These are phyloP conservation scores for Tilletiopsis washingtonensis DNA, from an alignment of 1,284 basidiomycete species.

Conservation along the genomic window DNA sequence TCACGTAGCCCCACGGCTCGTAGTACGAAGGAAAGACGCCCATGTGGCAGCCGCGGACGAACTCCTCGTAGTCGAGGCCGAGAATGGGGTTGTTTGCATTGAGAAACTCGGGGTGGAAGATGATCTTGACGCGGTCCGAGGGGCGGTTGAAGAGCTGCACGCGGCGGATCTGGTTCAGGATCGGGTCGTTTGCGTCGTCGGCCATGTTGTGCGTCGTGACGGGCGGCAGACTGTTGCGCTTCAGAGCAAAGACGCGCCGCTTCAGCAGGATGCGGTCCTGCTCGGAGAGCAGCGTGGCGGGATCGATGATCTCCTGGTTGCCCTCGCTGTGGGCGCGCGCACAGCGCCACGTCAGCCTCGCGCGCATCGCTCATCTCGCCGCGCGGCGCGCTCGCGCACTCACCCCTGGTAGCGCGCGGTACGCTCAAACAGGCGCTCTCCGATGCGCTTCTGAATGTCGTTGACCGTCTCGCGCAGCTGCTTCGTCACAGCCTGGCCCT, in stretches of 20 bases:
- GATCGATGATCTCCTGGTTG: constrained; percentile 32
- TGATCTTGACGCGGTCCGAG: constrained; percentile 81
- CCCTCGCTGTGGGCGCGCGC: too few species aligned
- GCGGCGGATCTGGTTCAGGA: constrained; percentile 85
- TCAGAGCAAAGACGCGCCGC: constrained; percentile 89
- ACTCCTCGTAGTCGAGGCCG: constrained; percentile 96
- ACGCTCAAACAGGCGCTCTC: constrained; percentile 83
- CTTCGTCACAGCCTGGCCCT: constrained; percentile 95
- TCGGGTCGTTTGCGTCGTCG: constrained; percentile 83
- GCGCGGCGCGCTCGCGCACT: constrained; percentile 49
- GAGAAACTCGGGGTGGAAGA: constrained; percentile 98
- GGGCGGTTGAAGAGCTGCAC: constrained; percentile 83
- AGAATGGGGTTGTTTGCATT: constrained; percentile 96
- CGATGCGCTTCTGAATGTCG: constrained; percentile 87
- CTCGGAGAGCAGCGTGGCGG: constrained; percentile 63
- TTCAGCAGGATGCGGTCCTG: constrained; percentile 95
- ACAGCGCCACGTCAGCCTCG: too few species aligned
- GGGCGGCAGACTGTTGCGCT: constrained; percentile 83
- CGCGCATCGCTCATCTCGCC: constrained; percentile 36
- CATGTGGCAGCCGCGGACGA: constrained; percentile 92
- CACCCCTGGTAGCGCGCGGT: constrained; percentile 75
- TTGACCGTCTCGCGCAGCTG: constrained; percentile 84
- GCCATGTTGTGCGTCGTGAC: constrained; percentile 97
- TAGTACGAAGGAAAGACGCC: constrained; percentile 94
- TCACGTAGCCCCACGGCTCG: constrained; percentile 73